Evolutionary conservation across 1,284 basidiomycete species (phyloP), one percentile per base, ranked within the genome.

Genomic region (Fomitiporia mediterranea): DNA sequence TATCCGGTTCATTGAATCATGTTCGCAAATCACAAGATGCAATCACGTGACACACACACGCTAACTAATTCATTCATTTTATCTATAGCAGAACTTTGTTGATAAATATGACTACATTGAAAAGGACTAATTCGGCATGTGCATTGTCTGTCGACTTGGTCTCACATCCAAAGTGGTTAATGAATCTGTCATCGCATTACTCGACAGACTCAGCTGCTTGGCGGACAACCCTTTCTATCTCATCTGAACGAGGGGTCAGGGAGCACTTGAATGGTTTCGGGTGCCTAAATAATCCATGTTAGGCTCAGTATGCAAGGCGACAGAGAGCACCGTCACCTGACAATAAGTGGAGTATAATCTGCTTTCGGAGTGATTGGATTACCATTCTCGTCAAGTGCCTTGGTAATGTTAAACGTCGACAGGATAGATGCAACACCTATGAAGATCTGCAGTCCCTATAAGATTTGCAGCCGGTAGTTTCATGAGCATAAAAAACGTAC

Each of bases 321-420:
- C n/a, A n/a, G n/a, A n/a, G 28, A 23, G 1, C 2, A 3, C 13
- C 21, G 23, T n/a, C 17, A 53, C 53, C 57, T 49, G 3, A 58
- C 34, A 28, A 55, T 42, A 43, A 21, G 32, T 15, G 53, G 37
- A 4, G 46, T 43, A 27, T 55, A 55, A 13, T 43, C 35, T 2
- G 13, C 39, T 28, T 9, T 25, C 21, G 57, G 57, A 7, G 46
- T 44, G 28, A 58, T 55, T 8, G 57, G 53, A 1, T 23, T 15
- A 1, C 61, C 64, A 30, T 61, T 28, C 11, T 46, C 57, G 49
- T 64, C 62, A 9, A 34, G 43, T 11, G 51, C 55, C 30, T 50
- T 56, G n/a, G 27, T 40, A 19, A 65, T 61, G 38, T 61, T 42
- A 43, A 65, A 61, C 8, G 56, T 35, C 13, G 62, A 56, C 4